Evolutionary conservation across 345 rosid genomes (phyloP).

Genomic region (Psidium guajava): DNA sequence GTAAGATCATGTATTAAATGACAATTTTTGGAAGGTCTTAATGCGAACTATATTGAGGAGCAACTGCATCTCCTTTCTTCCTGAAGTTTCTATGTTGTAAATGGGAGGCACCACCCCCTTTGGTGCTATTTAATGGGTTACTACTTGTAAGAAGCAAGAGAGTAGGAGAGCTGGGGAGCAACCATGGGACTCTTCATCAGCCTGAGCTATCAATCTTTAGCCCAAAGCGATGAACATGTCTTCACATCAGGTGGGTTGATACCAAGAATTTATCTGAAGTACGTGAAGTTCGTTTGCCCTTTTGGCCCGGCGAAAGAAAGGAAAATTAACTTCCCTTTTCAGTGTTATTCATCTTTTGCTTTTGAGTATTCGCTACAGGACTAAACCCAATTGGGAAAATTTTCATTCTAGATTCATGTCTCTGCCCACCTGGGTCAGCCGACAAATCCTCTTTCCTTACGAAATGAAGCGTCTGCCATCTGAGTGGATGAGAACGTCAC

Average conservation of each 20-base stretch:
- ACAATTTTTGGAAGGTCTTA: background rate
- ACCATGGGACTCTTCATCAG: background rate
- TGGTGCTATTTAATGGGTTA: background rate
- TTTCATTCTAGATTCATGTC: background rate
- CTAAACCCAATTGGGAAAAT: background rate
- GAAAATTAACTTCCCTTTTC: no score
- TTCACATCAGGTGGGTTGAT: background rate
- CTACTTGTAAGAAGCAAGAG: background rate
- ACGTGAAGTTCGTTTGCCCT: no score
- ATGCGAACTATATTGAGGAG: background rate
- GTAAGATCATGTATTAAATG: background rate
- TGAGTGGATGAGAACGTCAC: background rate
- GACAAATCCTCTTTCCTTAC: background rate
- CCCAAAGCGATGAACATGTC: background rate
- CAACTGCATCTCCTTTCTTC: background rate
- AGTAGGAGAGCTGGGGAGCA: background rate
- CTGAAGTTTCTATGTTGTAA: background rate
- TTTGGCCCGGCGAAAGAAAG: no score
- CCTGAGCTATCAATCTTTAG: background rate
- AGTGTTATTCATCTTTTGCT: background rate
- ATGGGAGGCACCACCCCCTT: background rate
- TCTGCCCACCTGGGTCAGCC: background rate
- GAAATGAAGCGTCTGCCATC: background rate
- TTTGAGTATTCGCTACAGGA: background rate
- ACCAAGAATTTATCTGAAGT: no score